These are phyloP conservation scores for Puccinellia tenuiflora DNA, from an alignment of 176 grass and related monocot species.

Conservation along the genomic window DNA sequence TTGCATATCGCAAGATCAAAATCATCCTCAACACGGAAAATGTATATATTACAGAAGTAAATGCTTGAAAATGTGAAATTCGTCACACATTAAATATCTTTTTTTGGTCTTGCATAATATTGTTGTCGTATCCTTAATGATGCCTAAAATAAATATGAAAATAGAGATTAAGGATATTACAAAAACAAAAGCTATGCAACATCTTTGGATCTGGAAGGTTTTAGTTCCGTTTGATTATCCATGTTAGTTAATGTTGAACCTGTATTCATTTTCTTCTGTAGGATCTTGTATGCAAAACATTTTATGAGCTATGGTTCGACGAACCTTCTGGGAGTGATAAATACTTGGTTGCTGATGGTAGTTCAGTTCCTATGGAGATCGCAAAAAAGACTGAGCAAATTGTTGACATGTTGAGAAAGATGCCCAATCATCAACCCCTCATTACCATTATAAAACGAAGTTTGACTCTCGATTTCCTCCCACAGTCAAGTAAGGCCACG, in stretches of 20 bases:
- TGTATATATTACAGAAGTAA: constrained; percentile 4
- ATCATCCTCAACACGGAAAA: not conserved
- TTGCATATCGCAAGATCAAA: constrained; percentile 7
- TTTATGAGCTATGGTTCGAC: constrained; percentile 98
- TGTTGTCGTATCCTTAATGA: not conserved
- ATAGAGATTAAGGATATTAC: not conserved
- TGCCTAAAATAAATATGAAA: not conserved
- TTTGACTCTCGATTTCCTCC: constrained; percentile 90
- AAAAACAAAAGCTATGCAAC: constrained; percentile 5
- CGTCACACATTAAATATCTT: not conserved
- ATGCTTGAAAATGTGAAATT: constrained; percentile 4
- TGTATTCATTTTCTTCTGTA: constrained; percentile 31
- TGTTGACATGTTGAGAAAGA: constrained; percentile 96
- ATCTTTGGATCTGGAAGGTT: constrained; percentile 24
- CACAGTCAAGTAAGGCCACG: constrained; percentile 85
- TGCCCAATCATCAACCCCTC: constrained; percentile 89
- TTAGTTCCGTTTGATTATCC: not conserved
- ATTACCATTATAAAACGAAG: constrained; percentile 88
- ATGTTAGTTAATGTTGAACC: constrained; percentile 20
- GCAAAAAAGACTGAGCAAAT: constrained; percentile 98
- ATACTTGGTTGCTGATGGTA: constrained; percentile 91
- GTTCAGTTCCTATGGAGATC: constrained; percentile 95
- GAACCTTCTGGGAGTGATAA: constrained; percentile 87
- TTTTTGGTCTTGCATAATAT: not conserved
- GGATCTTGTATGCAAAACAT: constrained; percentile 99